phyloP scores from a whole-genome alignment of 139 green algal species.

The Chlorella sp. region DNA sequence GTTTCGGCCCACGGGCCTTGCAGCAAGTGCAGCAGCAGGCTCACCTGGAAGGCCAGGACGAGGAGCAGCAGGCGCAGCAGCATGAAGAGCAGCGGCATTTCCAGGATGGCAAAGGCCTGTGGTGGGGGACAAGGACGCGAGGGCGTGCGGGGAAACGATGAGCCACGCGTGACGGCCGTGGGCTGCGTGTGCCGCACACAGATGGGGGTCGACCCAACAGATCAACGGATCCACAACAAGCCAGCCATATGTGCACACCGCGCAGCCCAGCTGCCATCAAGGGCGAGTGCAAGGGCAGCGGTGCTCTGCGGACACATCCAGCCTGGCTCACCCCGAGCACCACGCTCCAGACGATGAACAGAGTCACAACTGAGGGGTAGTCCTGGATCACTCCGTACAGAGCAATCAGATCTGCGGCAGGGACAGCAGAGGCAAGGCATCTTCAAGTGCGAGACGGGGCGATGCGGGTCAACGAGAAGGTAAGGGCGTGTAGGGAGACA shows the following conservation, averaged over 20 bases:
- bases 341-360: constrained; percentile 33
- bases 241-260: background rate
- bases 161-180: no score
- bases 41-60: constrained; percentile 21
- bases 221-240: background rate
- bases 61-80: constrained; percentile 14
- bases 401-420: background rate
- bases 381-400: constrained; percentile 5
- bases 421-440: background rate
- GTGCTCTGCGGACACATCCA: background rate
- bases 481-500: background rate
- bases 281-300: background rate
- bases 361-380: constrained; percentile 6
- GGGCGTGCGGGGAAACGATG: no score
- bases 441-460: background rate
- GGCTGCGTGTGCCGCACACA: no score
- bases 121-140: background rate
- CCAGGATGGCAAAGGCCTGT: constrained; percentile 25
- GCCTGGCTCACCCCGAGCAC: constrained; percentile 20
- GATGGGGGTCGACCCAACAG: no score
- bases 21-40: no score
- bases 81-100: constrained; percentile 26
- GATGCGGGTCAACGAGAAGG: background rate
- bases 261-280: background rate
- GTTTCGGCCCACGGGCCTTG: no score